A percentile compares a stretch with the other conserved stretches of the same genome.
These are phyloP conservation scores for Neopestalotiopsis rosae DNA, from an alignment of 2,329 filamentous ascomycete species.

Conservation along the genomic window DNA sequence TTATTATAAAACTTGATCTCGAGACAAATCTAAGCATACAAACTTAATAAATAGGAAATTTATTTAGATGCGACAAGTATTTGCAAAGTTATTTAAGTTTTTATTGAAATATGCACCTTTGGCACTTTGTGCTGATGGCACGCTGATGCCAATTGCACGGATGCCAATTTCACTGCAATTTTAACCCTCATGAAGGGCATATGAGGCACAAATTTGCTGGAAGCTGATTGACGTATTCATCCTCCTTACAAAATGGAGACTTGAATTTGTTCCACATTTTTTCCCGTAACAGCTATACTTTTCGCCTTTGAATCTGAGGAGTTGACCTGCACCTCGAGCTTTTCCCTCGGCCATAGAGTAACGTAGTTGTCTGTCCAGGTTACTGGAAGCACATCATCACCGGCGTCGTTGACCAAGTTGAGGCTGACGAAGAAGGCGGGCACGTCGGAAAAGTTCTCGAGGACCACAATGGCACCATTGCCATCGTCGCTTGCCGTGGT, in stretches of 20 bases:
- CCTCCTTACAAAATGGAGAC: neutral
- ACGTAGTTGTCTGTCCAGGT: constrained; percentile 69
- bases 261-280: neutral
- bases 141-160: too few species aligned
- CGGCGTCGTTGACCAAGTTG: constrained; percentile 49
- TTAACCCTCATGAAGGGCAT: too few species aligned
- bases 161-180: too few species aligned
- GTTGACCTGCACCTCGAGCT: constrained; percentile 43
- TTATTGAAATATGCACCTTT: too few species aligned
- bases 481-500: constrained; percentile 14
- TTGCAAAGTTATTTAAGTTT: too few species aligned
- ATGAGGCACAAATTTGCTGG: neutral
- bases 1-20: too few species aligned
- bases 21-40: too few species aligned
- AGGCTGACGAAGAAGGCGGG: constrained; percentile 65
- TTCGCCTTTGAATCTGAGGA: neutral
- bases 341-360: constrained; percentile 63
- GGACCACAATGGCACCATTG: constrained; percentile 35
- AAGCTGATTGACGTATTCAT: neutral
- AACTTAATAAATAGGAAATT: too few species aligned
- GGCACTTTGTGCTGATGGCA: too few species aligned
- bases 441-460: constrained; percentile 56
- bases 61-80: too few species aligned
- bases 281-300: neutral
- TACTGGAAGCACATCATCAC: constrained; percentile 54